Base-by-base conservation (phyloP, 352 stramenopile species). In the Pelagophyceae sp. region DNA sequence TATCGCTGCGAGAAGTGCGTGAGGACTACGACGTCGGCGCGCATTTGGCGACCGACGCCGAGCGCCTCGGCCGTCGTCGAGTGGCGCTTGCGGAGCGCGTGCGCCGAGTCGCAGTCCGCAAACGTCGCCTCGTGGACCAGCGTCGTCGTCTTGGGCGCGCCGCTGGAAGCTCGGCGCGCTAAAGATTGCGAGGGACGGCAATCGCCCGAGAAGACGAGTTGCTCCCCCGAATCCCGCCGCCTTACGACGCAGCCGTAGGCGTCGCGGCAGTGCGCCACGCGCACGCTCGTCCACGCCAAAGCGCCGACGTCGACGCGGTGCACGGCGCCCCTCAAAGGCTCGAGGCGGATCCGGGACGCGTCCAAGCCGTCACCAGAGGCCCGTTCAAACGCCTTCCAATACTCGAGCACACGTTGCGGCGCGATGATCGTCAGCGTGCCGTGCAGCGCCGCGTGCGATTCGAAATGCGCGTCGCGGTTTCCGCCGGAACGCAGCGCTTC, bases 1-100 rank as follows among this genome's bases (percentile, higher is more conserved):
- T 80, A 80, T 0, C 77, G 70, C 71, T 80, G 77, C 0, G 77
- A 80, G 33, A 80, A 78, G 67, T 80, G 77, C 38, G 77, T 80
- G 37, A 80, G 72, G 17, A 78, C 65, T 23, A 54, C 45, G 23
- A 54, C 11, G 45, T 23, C 11, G 23, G 45, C 37, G 29, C 32
- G 72, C 60, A 0, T 60, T 50, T 27, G 75, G 25, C 20, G 5
- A 6, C 71, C 71, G 6, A 80, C 72, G 25, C 60, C 23, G 15
- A 80, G 67, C 5, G 77, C 77, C 37, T 80, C 77, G 0, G 37
- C 37, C 25, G 60, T 51, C 33, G 77, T 80, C 35, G 72, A 78
- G 61, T 80, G 77, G 20, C 74, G 72, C 63, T 78, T 80, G 0
- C 67, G 31, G 3, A 75, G 11, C 32, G 77, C 77, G 29, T 77